Evolutionary conservation across 441 rosid genomes (phyloP).

Genomic region (Raphanus hybrid): DNA sequence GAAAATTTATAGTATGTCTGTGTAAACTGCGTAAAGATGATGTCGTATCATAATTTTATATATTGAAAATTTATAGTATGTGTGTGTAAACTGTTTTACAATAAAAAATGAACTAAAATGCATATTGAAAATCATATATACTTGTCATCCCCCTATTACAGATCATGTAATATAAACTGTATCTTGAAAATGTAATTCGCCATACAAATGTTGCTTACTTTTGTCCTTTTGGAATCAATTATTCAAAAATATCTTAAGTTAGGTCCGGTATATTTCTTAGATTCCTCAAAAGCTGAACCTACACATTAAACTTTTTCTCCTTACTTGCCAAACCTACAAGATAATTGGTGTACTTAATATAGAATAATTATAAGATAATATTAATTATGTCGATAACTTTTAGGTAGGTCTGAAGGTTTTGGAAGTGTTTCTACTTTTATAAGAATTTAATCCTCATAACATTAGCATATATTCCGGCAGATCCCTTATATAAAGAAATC

Average conservation of each 20-base stretch:
- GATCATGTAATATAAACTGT: neutral
- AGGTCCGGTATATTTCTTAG: constrained; percentile 26
- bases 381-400: constrained; percentile 33
- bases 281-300: constrained; percentile 37
- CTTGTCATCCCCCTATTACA: neutral
- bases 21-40: neutral
- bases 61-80: neutral
- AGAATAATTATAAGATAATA: constrained; percentile 9
- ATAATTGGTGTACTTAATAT: neutral
- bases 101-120: neutral
- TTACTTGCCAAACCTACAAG: constrained; percentile 21
- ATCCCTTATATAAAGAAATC: constrained; percentile 8
- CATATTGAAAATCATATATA: neutral
- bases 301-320: neutral
- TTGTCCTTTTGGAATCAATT: constrained; percentile 18
- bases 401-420: constrained; percentile 27
- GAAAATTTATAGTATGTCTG: neutral
- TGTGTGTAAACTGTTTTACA: neutral
- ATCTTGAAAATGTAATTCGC: no score
- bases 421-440: constrained; percentile 16
- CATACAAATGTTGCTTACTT: constrained; percentile 20
- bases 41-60: neutral
- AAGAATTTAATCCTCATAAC: constrained; percentile 6
- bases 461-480: constrained; percentile 37
- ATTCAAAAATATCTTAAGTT: constrained; percentile 15